Conservation (phyloP, 2,329 filamentous ascomycete genomes). For the Raffaelea deltoideospora region DNA sequence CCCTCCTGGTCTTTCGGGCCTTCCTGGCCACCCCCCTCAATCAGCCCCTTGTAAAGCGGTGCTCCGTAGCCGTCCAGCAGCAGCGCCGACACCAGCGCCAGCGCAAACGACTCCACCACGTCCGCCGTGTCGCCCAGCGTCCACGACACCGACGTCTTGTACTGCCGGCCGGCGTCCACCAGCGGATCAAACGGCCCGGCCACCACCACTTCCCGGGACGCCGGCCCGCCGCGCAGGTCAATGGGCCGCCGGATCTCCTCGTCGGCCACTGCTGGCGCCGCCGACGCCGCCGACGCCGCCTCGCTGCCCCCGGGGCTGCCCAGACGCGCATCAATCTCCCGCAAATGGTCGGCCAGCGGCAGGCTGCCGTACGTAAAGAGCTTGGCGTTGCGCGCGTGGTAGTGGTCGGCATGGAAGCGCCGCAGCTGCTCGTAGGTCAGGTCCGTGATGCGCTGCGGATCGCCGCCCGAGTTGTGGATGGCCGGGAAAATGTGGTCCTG, state of each 20-base stretch:
- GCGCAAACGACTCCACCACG: constrained; percentile 74
- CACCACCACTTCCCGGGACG: constrained; percentile 54
- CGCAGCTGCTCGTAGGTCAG: constrained; percentile 81
- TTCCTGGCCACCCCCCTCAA: too few species aligned
- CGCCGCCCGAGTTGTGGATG: constrained; percentile 92
- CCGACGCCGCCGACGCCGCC: constrained; percentile 14
- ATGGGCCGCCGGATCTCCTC: constrained; percentile 63
- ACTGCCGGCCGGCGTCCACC: constrained; percentile 72
- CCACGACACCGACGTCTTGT: constrained; percentile 91
- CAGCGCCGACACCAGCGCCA: constrained; percentile 68
- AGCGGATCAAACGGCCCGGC: constrained; percentile 76
- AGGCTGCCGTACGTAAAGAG: constrained; percentile 92
- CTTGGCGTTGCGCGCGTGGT: constrained; percentile 95
- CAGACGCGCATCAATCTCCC: constrained; percentile 62
- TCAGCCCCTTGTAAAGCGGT: constrained; percentile 73
- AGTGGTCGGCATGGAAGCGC: constrained; percentile 81
- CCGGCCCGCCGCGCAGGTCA: constrained; percentile 47
- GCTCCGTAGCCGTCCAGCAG: constrained; percentile 92
- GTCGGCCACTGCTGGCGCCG: constrained; percentile 23
- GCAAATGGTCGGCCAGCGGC: constrained; percentile 65
- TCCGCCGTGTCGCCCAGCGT: constrained; percentile 70
- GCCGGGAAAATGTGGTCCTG: constrained; percentile 88
- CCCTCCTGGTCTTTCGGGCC: too few species aligned
- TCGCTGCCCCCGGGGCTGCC: constrained; percentile 54
- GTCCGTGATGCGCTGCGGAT: constrained; percentile 91